These are phyloP conservation scores for Wickerhamiella azymoides DNA, from an alignment of 805 yeast genomes.

Conservation along the genomic window DNA sequence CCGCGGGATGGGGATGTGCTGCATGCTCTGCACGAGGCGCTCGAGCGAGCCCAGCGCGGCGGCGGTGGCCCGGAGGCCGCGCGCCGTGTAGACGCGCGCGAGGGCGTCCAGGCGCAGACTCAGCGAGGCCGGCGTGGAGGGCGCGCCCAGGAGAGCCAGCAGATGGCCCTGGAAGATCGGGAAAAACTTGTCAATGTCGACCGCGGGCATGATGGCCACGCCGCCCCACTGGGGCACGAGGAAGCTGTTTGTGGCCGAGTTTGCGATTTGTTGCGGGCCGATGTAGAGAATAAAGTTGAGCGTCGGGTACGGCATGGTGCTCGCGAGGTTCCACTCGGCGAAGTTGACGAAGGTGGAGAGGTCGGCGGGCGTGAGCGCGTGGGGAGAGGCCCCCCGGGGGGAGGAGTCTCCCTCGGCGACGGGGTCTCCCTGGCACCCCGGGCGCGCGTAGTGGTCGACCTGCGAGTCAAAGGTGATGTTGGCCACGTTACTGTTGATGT, in stretches of 20 bases:
- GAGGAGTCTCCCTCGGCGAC: too few relatives aligned
- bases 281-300: slow-evolving; percentile 59
- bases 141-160: slow-evolving; percentile 58
- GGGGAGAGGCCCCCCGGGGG: too few relatives aligned
- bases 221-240: slow-evolving; percentile 90
- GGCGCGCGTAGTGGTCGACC: slow-evolving; percentile 50
- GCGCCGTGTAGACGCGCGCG: slow-evolving; percentile 42
- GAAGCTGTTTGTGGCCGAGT: slow-evolving; percentile 39
- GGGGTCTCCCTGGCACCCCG: too few relatives aligned
- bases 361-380: slow-evolving; percentile 37
- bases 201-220: slow-evolving; percentile 36
- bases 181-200: slow-evolving; percentile 31
- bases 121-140: slow-evolving; percentile 44
- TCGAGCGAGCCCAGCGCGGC: slow-evolving; percentile 62
- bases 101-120: slow-evolving; percentile 45
- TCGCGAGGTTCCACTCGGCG: slow-evolving; percentile 67
- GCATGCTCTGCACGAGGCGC: slow-evolving; percentile 52
- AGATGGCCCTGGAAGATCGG: slow-evolving; percentile 60
- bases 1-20: slow-evolving; percentile 73
- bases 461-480: slow-evolving; percentile 71
- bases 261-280: slow-evolving; percentile 41
- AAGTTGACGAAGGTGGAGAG: slow-evolving; percentile 67
- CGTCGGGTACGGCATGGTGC: slow-evolving; percentile 45
- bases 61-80: slow-evolving; percentile 47
- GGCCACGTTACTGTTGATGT: slow-evolving; percentile 40